Evolutionary conservation across 495 filamentous ascomycete genomes (phyloP).

Genomic region (Aspergillus olivimuriae): DNA sequence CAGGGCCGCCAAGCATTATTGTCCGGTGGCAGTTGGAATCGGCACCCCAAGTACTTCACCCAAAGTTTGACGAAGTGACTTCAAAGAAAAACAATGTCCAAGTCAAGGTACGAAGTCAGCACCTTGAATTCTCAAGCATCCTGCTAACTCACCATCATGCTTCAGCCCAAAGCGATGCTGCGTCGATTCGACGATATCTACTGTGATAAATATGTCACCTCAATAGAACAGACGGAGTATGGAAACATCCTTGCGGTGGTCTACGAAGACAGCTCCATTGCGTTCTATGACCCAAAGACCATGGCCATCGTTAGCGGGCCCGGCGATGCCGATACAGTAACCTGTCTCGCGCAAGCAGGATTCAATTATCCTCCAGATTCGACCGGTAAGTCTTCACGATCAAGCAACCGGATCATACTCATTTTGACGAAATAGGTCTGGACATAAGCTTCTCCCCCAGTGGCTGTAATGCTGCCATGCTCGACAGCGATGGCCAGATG

Average conservation of each 20-base stretch:
- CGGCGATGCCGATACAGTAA: slow-evolving; percentile 56
- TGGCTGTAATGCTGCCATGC: slow-evolving; percentile 55
- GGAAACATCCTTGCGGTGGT: slow-evolving; percentile 61
- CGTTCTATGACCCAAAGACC: slow-evolving; percentile 67
- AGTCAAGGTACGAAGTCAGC: slow-evolving; percentile 36
- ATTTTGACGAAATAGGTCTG: slow-evolving; percentile 39
- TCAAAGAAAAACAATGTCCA: slow-evolving; percentile 52
- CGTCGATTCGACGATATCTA: slow-evolving; percentile 59
- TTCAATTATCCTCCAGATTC: slow-evolving; percentile 52
- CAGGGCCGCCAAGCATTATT: slow-evolving; percentile 60
- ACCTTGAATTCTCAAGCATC: too few species aligned
- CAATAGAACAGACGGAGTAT: slow-evolving; percentile 56
- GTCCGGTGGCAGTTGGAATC: slow-evolving; percentile 70
- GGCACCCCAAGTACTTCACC: slow-evolving; percentile 54
- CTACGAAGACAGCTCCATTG: slow-evolving; percentile 69
- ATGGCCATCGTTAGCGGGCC: slow-evolving; percentile 59
- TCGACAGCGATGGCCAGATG: slow-evolving; percentile 59
- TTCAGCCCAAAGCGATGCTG: slow-evolving; percentile 54
- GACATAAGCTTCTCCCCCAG: slow-evolving; percentile 70
- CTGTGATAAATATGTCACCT: slow-evolving; percentile 62
- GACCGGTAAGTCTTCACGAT: slow-evolving; percentile 18
- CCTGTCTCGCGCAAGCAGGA: slow-evolving; percentile 62
- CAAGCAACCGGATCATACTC: neutral
- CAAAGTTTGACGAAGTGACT: slow-evolving; percentile 67
- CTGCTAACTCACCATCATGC: neutral